A percentile compares a stretch with the other conserved stretches of the same genome.
Evolutionary conservation across 83 land plant species (phyloP).

Genomic region (Thuja plicata): DNA sequence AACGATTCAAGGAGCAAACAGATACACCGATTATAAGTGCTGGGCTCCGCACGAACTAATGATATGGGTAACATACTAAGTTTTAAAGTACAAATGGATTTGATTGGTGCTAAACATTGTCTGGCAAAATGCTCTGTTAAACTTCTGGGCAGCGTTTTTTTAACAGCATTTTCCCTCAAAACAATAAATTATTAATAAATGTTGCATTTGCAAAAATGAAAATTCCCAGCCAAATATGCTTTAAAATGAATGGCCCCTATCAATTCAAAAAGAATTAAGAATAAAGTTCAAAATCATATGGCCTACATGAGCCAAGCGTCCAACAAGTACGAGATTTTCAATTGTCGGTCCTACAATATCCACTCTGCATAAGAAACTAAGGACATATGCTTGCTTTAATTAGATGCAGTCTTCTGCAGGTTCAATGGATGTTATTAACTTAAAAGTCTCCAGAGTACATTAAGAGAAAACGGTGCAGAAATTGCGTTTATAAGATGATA

Average conservation of each 20-base stretch:
- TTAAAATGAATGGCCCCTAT: neutral
- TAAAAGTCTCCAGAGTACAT: neutral
- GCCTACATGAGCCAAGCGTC: neutral
- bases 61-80: neutral
- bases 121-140: neutral
- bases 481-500: neutral
- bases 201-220: too few relatives aligned
- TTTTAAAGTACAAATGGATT: neutral
- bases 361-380: neutral
- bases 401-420: neutral
- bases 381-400: neutral
- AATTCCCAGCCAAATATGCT: neutral
- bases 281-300: neutral
- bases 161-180: too few relatives aligned
- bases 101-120: neutral
- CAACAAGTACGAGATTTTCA: neutral
- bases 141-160: too few relatives aligned
- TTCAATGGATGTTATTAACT: neutral
- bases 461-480: neutral
- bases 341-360: neutral
- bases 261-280: neutral
- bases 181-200: too few relatives aligned
- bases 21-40: neutral
- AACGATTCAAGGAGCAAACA: neutral
- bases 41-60: neutral